Evolutionary conservation across 805 yeast species (phyloP).

Genomic region (Saccharomycopsis synnaedendra): DNA sequence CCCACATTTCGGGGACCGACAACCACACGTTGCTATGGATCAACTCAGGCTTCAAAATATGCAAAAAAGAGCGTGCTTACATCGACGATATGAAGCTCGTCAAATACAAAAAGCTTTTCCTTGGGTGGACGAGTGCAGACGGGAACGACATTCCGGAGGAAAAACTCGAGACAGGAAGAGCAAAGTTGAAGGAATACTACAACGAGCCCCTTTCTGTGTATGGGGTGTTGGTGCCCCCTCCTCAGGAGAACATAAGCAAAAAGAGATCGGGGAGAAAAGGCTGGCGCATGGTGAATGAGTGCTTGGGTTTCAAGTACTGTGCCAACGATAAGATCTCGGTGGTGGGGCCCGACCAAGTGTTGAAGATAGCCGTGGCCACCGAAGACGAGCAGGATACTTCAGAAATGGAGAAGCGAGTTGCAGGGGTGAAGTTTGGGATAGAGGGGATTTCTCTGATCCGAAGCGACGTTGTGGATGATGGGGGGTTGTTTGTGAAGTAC

Average conservation of each 20-base stretch:
- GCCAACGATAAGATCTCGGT: conserved; percentile 43
- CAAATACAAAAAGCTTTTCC: conserved; percentile 3
- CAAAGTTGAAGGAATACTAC: conserved; percentile 4
- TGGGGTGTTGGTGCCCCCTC: conserved; percentile 9
- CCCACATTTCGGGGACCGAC: conserved; percentile 38
- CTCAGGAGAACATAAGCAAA: conserved; percentile 3
- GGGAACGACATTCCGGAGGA: background rate
- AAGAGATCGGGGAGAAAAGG: conserved; percentile 20
- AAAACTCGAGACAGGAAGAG: background rate
- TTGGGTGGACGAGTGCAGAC: background rate
- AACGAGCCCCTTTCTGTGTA: conserved; percentile 1
- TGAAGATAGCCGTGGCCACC: background rate
- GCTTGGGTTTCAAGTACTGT: conserved; percentile 49
- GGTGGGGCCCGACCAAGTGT: background rate
- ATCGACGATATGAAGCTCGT: background rate
- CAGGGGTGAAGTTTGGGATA: background rate
- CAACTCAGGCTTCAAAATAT: conserved; percentile 43
- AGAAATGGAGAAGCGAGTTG: background rate
- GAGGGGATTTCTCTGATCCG: background rate
- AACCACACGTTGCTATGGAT: conserved; percentile 41
- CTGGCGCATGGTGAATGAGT: conserved; percentile 41
- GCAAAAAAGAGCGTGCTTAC: conserved; percentile 24
- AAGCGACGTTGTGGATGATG: background rate
- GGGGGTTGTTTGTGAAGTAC: conserved; percentile 4
- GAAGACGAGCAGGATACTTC: background rate